Conservation (phyloP, 2,329 filamentous ascomycete species). For the Thermoascus crustaceus region DNA sequence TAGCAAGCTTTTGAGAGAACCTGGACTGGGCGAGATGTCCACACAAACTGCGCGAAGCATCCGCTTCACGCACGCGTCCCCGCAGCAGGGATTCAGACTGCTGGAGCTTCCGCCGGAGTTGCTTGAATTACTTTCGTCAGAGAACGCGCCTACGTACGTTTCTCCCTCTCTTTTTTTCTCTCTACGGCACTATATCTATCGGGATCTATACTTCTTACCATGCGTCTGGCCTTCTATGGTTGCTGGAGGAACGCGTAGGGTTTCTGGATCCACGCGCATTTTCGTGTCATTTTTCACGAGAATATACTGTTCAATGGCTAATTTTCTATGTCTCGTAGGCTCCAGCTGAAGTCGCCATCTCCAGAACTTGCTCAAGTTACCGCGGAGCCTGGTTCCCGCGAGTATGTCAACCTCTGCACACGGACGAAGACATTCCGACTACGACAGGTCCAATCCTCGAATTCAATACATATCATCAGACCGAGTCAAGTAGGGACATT, state of each 20-base stretch:
- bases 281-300: background rate
- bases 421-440: slow-evolving; percentile 49
- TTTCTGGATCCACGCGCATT: no score
- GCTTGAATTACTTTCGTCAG: slow-evolving; percentile 44
- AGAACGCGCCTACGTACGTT: slow-evolving; percentile 33
- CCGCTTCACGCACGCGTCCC: slow-evolving; percentile 33
- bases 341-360: slow-evolving; percentile 37
- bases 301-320: slow-evolving; percentile 1
- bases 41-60: slow-evolving; percentile 30
- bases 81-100: slow-evolving; percentile 48
- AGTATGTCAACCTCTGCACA: slow-evolving; percentile 52
- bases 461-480: slow-evolving; percentile 50
- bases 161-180: background rate
- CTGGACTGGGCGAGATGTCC: slow-evolving; percentile 21
- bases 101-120: slow-evolving; percentile 54
- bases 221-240: no score
- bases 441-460: slow-evolving; percentile 58
- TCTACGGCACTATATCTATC: background rate
- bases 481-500: slow-evolving; percentile 30
- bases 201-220: background rate
- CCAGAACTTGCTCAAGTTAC: slow-evolving; percentile 20
- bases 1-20: background rate
- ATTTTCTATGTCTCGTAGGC: slow-evolving; percentile 17
- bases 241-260: no score
- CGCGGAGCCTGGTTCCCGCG: slow-evolving; percentile 17